Evolutionary conservation across 2,329 filamentous ascomycete species (phyloP).

Genomic region (Cordyceps fumosorosea): DNA sequence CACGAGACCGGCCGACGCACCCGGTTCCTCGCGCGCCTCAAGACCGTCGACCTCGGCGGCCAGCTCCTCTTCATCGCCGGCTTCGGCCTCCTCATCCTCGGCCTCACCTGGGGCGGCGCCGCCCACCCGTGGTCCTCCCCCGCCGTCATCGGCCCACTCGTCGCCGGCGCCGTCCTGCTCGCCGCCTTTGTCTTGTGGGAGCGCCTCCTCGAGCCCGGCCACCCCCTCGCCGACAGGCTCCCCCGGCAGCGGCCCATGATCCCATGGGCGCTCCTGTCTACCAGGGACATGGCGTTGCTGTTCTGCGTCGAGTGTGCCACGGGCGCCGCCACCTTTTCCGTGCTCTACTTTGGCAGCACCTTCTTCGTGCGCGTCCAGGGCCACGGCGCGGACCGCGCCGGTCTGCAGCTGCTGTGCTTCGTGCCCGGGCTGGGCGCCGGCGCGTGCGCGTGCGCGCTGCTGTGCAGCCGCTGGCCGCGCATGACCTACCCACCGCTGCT

Average conservation of each 20-base stretch:
- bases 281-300: slow-evolving; percentile 54
- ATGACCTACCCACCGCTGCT: slow-evolving; percentile 56
- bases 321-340: slow-evolving; percentile 47
- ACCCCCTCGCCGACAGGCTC: slow-evolving; percentile 38
- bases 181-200: slow-evolving; percentile 43
- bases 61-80: slow-evolving; percentile 50
- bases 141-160: slow-evolving; percentile 42
- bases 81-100: slow-evolving; percentile 47
- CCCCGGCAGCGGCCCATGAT: slow-evolving; percentile 56
- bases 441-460: slow-evolving; percentile 49
- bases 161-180: slow-evolving; percentile 37
- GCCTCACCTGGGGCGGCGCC: slow-evolving; percentile 49
- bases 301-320: slow-evolving; percentile 54
- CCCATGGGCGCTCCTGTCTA: slow-evolving; percentile 50
- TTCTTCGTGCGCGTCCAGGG: slow-evolving; percentile 58
- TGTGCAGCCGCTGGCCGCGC: slow-evolving; percentile 54
- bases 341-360: slow-evolving; percentile 62
- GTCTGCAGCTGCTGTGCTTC: slow-evolving; percentile 55
- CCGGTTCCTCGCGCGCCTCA: slow-evolving; percentile 38
- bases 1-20: slow-evolving; percentile 25
- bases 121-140: slow-evolving; percentile 45
- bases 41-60: slow-evolving; percentile 50
- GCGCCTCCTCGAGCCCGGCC: slow-evolving; percentile 46
- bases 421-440: slow-evolving; percentile 37
- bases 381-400: slow-evolving; percentile 43